Conservation (phyloP, 306 rosid species). For the Arachis stenosperma region DNA sequence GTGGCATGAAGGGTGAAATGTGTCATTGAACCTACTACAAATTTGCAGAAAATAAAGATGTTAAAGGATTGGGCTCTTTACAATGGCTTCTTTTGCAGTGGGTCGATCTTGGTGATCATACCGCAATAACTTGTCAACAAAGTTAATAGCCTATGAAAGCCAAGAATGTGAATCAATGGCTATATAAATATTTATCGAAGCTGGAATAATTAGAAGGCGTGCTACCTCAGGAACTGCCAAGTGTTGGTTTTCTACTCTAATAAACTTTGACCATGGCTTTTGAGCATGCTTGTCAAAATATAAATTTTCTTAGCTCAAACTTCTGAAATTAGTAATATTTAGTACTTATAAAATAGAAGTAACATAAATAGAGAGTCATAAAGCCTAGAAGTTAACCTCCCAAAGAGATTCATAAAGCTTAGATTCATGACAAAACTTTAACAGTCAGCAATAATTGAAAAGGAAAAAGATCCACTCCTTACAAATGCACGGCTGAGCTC, state of each 20-base stretch:
- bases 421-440: background rate
- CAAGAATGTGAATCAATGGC: constrained; percentile 21
- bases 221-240: constrained; percentile 87
- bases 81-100: constrained; percentile 30
- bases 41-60: too few relatives aligned
- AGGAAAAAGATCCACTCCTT: constrained; percentile 35
- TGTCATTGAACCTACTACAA: background rate
- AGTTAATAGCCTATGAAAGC: constrained; percentile 70
- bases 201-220: constrained; percentile 18
- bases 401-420: constrained; percentile 26
- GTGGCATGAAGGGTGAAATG: too few relatives aligned
- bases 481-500: constrained; percentile 88
- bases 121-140: constrained; percentile 75
- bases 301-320: background rate
- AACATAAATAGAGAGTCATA: background rate
- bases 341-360: constrained; percentile 8
- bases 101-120: constrained; percentile 97
- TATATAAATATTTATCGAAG: background rate
- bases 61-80: background rate
- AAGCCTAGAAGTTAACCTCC: constrained; percentile 58
- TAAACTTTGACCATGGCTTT: constrained; percentile 86
- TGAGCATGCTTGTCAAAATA: constrained; percentile 68
- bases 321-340: constrained; percentile 3
- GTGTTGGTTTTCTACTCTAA: constrained; percentile 80
- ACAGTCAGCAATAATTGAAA: background rate